Evolutionary conservation across 495 filamentous ascomycete genomes (phyloP).

Genomic region (Talaromyces thailandensis): DNA sequence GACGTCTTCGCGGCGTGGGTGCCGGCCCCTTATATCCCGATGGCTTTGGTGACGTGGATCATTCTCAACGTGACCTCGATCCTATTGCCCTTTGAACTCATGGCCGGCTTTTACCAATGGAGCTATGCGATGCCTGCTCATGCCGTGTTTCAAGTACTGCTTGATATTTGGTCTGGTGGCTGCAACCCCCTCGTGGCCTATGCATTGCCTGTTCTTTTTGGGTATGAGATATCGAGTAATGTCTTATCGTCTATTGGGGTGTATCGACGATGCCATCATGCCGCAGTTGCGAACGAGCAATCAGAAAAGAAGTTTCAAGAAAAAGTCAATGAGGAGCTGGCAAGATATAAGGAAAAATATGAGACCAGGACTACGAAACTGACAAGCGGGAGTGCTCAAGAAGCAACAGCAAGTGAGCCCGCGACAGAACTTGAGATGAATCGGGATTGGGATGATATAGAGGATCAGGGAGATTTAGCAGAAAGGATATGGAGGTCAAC

Average conservation of each 20-base stretch:
- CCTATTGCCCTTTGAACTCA: constrained; percentile 37
- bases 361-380: too few species aligned
- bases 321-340: neutral
- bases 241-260: neutral
- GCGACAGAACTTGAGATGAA: neutral
- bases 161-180: constrained; percentile 40
- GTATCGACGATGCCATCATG: neutral
- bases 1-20: constrained; percentile 40
- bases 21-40: constrained; percentile 30
- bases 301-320: neutral
- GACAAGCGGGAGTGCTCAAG: neutral
- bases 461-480: neutral
- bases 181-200: constrained; percentile 35
- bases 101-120: constrained; percentile 37
- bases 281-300: neutral
- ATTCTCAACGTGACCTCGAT: constrained; percentile 37
- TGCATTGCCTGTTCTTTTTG: constrained; percentile 36
- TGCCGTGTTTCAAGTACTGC: constrained; percentile 30
- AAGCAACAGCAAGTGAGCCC: neutral
- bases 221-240: constrained; percentile 15
- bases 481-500: neutral
- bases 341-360: neutral
- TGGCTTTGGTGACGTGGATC: constrained; percentile 40
- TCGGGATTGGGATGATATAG: neutral
- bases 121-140: constrained; percentile 40